phyloP scores from a whole-genome alignment of 352 stramenopile genomes.

The Pythium vanterpoolii region DNA sequence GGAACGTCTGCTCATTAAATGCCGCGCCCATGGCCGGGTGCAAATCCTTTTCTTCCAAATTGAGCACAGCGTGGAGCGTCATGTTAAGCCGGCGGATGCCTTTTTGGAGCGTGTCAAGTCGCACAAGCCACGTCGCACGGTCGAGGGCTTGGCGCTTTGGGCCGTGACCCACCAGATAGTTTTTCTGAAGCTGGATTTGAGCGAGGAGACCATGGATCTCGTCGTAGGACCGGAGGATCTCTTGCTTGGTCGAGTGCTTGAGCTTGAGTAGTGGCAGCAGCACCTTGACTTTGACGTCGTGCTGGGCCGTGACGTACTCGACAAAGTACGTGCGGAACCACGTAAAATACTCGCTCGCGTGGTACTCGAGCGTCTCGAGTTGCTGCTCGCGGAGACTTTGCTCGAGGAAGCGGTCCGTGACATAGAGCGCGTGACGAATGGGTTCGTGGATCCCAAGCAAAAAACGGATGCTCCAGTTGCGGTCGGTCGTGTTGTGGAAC shows the following conservation, averaged over 20 bases:
- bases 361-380: slow-evolving; percentile 41
- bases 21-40: slow-evolving; percentile 51
- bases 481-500: slow-evolving; percentile 41
- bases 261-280: slow-evolving; percentile 62
- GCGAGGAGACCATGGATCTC: slow-evolving; percentile 53
- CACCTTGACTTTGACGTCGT: slow-evolving; percentile 64
- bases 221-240: slow-evolving; percentile 61
- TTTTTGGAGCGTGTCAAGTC: slow-evolving; percentile 61
- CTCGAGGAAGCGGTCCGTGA: slow-evolving; percentile 80
- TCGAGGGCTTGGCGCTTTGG: not conserved
- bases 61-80: slow-evolving; percentile 63
- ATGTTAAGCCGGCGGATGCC: slow-evolving; percentile 67
- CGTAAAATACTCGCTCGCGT: slow-evolving; percentile 66
- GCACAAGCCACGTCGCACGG: slow-evolving; percentile 47
- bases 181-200: slow-evolving; percentile 57
- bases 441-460: slow-evolving; percentile 75
- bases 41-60: slow-evolving; percentile 70
- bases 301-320: slow-evolving; percentile 71
- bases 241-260: slow-evolving; percentile 54
- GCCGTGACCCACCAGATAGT: slow-evolving; percentile 36
- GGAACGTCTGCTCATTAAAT: slow-evolving; percentile 75
- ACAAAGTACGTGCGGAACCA: slow-evolving; percentile 84
- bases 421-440: slow-evolving; percentile 72
- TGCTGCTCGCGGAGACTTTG: slow-evolving; percentile 38
- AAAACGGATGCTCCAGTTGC: slow-evolving; percentile 76